Conservation (phyloP, 805 yeast species). For the Ogataea methylovora region DNA sequence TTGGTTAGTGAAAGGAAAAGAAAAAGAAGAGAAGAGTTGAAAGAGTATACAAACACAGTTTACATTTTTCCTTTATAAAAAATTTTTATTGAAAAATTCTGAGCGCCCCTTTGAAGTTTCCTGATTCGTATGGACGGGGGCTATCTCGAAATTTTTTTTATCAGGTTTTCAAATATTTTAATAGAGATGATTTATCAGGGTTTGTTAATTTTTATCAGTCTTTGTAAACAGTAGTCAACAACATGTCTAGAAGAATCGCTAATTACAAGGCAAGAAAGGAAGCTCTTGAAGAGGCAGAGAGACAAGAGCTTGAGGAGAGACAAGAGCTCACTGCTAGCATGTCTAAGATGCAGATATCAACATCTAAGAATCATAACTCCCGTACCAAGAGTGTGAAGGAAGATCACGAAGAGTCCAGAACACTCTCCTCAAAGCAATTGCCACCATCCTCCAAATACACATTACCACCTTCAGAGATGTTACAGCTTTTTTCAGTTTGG, state of each 20-base stretch:
- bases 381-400: background rate
- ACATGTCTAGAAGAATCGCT: constrained; percentile 28
- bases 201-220: too few species aligned
- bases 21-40: constrained; percentile 3
- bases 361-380: background rate
- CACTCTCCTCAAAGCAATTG: constrained; percentile 15
- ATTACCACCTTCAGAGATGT: constrained; percentile 27
- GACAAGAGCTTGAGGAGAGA: constrained; percentile 18
- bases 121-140: constrained; percentile 5
- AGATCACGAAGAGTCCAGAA: background rate
- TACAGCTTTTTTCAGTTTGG: constrained; percentile 22
- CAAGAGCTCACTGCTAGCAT: too few species aligned
- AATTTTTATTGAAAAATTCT: constrained; percentile 1
- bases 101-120: constrained; percentile 1
- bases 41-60: constrained; percentile 2
- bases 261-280: constrained; percentile 20
- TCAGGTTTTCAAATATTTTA: background rate
- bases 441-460: constrained; percentile 18
- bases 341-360: too few species aligned
- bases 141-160: background rate
- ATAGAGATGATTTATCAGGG: too few species aligned
- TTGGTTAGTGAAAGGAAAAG: constrained; percentile 23
- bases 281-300: constrained; percentile 25
- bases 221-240: too few species aligned
- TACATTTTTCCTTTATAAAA: constrained; percentile 1